A percentile compares a stretch with the other conserved stretches of the same genome.
These are phyloP conservation scores for Lentinula sp. DNA, from an alignment of 768 basidiomycete genomes.

Conservation along the genomic window DNA sequence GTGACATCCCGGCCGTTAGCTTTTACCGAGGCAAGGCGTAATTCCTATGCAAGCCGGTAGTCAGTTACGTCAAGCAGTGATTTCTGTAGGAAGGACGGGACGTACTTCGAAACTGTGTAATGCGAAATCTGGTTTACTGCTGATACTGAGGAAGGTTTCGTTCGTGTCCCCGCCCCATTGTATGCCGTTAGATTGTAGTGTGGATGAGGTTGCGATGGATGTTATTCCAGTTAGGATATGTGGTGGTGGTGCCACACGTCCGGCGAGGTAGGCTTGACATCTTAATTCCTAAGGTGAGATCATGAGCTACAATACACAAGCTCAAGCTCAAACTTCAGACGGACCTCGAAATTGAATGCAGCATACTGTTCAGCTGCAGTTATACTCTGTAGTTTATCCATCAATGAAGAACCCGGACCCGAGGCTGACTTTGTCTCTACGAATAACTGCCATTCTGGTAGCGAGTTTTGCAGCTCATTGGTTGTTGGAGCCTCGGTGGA, in stretches of 20 bases:
- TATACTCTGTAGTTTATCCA: conserved; percentile 32
- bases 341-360: conserved; percentile 36
- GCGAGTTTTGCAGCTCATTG: conserved; percentile 13
- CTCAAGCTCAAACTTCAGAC: conserved; percentile 6
- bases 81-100: too few relatives aligned
- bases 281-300: conserved; percentile 34
- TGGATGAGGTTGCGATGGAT: neutral
- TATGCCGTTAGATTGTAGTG: neutral
- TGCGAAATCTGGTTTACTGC: conserved; percentile 14
- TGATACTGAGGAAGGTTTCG: conserved; percentile 7
- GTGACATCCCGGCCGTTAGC: conserved; percentile 3
- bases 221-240: conserved; percentile 17
- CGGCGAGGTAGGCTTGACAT: conserved; percentile 31
- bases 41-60: neutral
- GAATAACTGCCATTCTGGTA: conserved; percentile 18
- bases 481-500: conserved; percentile 10
- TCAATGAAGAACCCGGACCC: conserved; percentile 11
- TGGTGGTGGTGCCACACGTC: conserved; percentile 24
- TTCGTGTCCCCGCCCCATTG: conserved; percentile 5
- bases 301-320: neutral
- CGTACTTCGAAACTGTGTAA: conserved; percentile 14
- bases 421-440: conserved; percentile 17
- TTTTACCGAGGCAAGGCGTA: conserved; percentile 4
- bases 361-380: conserved; percentile 28
- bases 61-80: neutral